These are phyloP conservation scores for Xylaria cubensis DNA, from an alignment of 495 filamentous ascomycete species.

Conservation along the genomic window DNA sequence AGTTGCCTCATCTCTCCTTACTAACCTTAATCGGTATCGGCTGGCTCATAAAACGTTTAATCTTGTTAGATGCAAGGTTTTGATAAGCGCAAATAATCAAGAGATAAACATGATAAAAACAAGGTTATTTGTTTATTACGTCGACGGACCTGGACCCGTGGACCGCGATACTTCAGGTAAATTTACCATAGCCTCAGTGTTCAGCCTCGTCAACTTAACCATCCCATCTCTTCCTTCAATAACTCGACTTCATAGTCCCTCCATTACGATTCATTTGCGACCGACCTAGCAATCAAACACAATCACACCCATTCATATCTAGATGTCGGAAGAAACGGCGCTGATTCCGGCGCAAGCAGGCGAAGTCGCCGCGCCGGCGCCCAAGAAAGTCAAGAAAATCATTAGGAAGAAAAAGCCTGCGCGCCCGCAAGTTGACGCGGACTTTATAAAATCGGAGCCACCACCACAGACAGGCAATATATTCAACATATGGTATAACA, in stretches of 20 bases:
- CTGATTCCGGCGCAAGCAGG: constrained; percentile 37
- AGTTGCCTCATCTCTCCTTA: not conserved
- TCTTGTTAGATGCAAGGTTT: not conserved
- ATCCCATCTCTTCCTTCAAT: not conserved
- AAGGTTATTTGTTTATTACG: no score
- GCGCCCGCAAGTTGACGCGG: constrained; percentile 78
- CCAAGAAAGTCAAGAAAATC: constrained; percentile 69
- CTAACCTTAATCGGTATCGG: no score
- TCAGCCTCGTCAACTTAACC: constrained; percentile 11
- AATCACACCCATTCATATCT: not conserved
- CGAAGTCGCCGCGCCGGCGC: constrained; percentile 54
- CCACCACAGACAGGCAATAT: constrained; percentile 90
- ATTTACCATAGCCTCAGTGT: no score
- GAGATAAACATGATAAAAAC: not conserved
- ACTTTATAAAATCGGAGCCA: constrained; percentile 75
- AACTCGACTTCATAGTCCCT: not conserved
- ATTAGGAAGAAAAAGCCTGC: constrained; percentile 73
- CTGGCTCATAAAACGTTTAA: no score
- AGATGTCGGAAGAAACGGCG: constrained; percentile 45
- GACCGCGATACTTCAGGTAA: no score
- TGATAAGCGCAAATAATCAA: not conserved
- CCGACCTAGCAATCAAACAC: not conserved
- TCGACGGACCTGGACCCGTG: no score
- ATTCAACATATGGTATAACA: constrained; percentile 97
- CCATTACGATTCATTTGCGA: not conserved